These are phyloP conservation scores for Termitomyces sp. DNA, from an alignment of 768 basidiomycete species.

Conservation along the genomic window DNA sequence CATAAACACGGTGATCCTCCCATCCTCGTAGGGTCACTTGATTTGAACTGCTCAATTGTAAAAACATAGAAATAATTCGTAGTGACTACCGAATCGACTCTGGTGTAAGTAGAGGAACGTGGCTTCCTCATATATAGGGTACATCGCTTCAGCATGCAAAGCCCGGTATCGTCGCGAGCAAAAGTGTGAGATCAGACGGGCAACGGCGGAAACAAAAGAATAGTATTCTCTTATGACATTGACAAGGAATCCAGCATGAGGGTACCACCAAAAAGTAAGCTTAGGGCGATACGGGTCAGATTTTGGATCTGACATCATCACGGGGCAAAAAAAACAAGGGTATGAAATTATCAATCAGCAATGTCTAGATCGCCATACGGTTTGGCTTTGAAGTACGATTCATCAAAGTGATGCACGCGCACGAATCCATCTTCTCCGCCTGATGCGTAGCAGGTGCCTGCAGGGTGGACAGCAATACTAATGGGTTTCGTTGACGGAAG, in stretches of 20 bases:
- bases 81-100: neutral
- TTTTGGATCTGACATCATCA: neutral
- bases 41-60: neutral
- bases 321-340: neutral
- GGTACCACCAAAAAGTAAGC: neutral
- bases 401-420: slow-evolving; percentile 90
- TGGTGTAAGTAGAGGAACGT: neutral
- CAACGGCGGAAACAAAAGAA: neutral
- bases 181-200: neutral
- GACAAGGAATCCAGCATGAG: too few relatives aligned
- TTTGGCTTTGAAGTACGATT: slow-evolving; percentile 86
- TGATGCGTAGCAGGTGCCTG: slow-evolving; percentile 84
- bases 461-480: slow-evolving; percentile 90
- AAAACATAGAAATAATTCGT: neutral
- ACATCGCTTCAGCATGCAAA: neutral
- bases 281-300: neutral
- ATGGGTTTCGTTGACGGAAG: slow-evolving; percentile 1
- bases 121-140: neutral
- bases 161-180: neutral
- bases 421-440: slow-evolving; percentile 97
- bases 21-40: too few relatives aligned
- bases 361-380: slow-evolving; percentile 88
- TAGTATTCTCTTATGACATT: neutral
- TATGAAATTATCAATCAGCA: slow-evolving; percentile 32
- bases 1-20: neutral